These are phyloP conservation scores for Digitaria exilis DNA, from an alignment of 202 grass and related monocot genomes.

Conservation along the genomic window DNA sequence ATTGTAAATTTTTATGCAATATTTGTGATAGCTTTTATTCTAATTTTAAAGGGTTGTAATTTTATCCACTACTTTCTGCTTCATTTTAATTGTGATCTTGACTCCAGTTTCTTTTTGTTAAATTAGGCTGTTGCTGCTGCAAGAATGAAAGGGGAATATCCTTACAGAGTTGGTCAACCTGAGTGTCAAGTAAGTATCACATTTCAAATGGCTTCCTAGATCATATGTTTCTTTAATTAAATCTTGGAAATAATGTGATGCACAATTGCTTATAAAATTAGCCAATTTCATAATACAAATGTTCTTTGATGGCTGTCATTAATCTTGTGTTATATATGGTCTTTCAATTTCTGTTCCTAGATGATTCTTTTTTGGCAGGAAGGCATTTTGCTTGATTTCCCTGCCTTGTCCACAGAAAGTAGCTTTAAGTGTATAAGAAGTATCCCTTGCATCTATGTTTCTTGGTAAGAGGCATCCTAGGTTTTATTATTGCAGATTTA, in stretches of 20 bases:
- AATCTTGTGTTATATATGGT: conserved; percentile 10
- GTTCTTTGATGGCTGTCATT: background rate
- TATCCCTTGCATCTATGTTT: background rate
- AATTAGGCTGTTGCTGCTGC: conserved; percentile 80
- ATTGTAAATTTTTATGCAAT: background rate
- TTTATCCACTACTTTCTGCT: background rate
- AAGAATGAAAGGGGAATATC: conserved; percentile 89
- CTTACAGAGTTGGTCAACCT: conserved; percentile 81
- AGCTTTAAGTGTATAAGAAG: background rate
- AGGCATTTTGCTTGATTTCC: background rate
- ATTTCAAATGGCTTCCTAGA: conserved; percentile 19
- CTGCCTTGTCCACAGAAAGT: background rate
- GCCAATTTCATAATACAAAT: conserved; percentile 2
- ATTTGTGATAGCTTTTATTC: background rate
- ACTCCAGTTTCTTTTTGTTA: conserved; percentile 17
- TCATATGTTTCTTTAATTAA: background rate
- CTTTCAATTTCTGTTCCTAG: background rate
- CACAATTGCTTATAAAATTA: conserved; percentile 3
- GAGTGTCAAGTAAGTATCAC: conserved; percentile 77
- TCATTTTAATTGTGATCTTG: conserved; percentile 25
- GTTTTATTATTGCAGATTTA: background rate
- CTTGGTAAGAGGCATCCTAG: background rate
- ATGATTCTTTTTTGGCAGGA: background rate
- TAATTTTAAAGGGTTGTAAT: background rate
- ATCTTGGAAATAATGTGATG: background rate